Evolutionary conservation across 345 rosid genomes (phyloP), one percentile per base, ranked within the genome.

Genomic region (Turnera subulata): DNA sequence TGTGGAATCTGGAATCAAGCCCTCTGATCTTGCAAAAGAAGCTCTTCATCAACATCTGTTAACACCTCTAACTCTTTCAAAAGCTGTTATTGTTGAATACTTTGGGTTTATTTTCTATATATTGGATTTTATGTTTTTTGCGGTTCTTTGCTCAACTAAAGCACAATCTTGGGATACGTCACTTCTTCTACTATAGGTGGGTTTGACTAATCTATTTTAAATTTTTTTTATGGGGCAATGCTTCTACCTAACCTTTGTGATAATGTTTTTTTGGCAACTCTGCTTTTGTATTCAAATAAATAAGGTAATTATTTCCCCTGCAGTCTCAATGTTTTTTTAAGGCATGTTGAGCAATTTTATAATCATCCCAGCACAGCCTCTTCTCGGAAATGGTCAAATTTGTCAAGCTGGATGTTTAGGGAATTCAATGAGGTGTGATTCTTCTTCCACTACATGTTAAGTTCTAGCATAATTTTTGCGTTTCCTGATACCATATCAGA

Each of bases 311-410:
- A 15, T 44, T 70, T 21, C 33, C 61, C 76, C 68, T 82, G 83
- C 86, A 94, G 99, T 67, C 95, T 94, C 48, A 84, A 78, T 79
- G 83, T 94, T 40, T 64, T 94, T 77, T 68, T 94, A 62, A 81
- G 90, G 78, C 99, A 94, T 60, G 99, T 96, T 62, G 99, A 90
- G 66, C 97, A 94, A 67, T 88, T 94, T 59, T 94, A 88, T 73
- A 83, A 94, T 75, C 96, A 90, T 80, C 97, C 99, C 37, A 86
- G 89, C 74, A 86, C 97, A 10, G 99, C 99, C 66, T 90, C 93
- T 20, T 90, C 97, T 64, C 82, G 85, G 65, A 83, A 95, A 78
- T 90, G 99, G 99, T 94, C 97, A 59, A 94, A 94, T 79, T 77
- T 90, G 80, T 86, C 99, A 46, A 88, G 72, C 56, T 94, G 99